phyloP scores from a whole-genome alignment of 345 rosid species.

The Aquilaria malaccensis region DNA sequence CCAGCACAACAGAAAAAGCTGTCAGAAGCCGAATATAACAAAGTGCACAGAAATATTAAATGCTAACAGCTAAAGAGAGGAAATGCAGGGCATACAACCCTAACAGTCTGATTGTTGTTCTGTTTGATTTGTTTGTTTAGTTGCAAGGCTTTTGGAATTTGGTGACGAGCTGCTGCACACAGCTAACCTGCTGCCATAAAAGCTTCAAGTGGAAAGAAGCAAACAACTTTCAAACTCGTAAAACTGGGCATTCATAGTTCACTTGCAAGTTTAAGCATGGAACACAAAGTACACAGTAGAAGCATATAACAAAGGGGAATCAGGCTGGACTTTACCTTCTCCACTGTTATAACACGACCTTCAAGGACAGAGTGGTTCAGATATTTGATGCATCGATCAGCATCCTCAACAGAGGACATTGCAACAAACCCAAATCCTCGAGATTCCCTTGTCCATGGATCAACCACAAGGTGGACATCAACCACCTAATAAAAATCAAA shows the following conservation, averaged over 20 bases:
- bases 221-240: constrained; percentile 54
- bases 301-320: background rate
- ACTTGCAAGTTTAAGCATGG: background rate
- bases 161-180: constrained; percentile 93
- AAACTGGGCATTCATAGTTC: constrained; percentile 19
- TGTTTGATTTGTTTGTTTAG: constrained; percentile 64
- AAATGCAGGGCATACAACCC: constrained; percentile 94
- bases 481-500: constrained; percentile 38
- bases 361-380: constrained; percentile 67
- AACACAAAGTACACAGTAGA: background rate
- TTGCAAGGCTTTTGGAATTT: constrained; percentile 51
- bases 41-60: background rate
- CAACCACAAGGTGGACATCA: constrained; percentile 89
- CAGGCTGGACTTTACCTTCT: constrained; percentile 51
- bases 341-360: constrained; percentile 84
- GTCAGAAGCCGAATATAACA: background rate
- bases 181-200: constrained; percentile 95
- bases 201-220: constrained; percentile 77
- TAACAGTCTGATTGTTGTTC: constrained; percentile 49
- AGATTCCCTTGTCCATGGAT: constrained; percentile 91
- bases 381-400: constrained; percentile 69
- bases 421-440: constrained; percentile 97
- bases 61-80: constrained; percentile 24
- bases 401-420: constrained; percentile 57
- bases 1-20: background rate